Evolutionary conservation across 2,329 filamentous ascomycete species (phyloP).

Genomic region (Xylariaceae sp.): DNA sequence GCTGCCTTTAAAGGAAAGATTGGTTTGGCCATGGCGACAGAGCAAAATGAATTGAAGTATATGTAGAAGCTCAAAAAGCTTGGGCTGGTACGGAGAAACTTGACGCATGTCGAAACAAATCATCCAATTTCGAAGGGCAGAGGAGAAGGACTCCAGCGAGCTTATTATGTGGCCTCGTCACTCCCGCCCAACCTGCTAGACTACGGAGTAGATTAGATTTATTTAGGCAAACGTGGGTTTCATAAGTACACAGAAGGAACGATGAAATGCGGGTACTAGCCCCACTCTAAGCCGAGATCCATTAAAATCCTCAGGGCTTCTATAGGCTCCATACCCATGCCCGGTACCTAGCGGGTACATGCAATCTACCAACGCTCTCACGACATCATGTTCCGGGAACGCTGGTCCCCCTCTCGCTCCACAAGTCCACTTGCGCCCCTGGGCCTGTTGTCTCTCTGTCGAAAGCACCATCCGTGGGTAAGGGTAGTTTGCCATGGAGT

Average conservation of each 20-base stretch:
- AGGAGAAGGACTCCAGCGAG: too few relatives aligned
- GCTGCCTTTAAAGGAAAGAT: too few relatives aligned
- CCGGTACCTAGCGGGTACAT: constrained; percentile 33
- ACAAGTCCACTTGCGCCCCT: constrained; percentile 36
- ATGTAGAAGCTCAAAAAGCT: too few relatives aligned
- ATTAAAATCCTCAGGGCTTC: constrained; percentile 17
- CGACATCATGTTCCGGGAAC: constrained; percentile 40
- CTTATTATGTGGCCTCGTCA: too few relatives aligned
- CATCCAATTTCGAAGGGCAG: too few relatives aligned
- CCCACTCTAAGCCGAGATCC: constrained; percentile 31
- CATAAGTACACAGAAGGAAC: constrained; percentile 28
- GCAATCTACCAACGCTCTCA: constrained; percentile 32
- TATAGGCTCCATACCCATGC: constrained; percentile 6
- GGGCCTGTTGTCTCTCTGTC: constrained; percentile 37
- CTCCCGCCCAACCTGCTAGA: too few relatives aligned
- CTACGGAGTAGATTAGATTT: too few relatives aligned
- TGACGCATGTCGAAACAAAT: too few relatives aligned
- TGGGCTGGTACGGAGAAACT: too few relatives aligned
- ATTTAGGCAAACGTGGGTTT: constrained; percentile 29
- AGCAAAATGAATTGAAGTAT: too few relatives aligned
- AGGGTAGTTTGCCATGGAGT: constrained; percentile 36
- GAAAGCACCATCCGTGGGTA: constrained; percentile 37
- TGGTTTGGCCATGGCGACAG: too few relatives aligned
- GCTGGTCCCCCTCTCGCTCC: constrained; percentile 36
- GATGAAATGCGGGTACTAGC: constrained; percentile 25